phyloP scores from a whole-genome alignment of 371 early-diverging fungal species.

The Mucor circinelloides region DNA sequence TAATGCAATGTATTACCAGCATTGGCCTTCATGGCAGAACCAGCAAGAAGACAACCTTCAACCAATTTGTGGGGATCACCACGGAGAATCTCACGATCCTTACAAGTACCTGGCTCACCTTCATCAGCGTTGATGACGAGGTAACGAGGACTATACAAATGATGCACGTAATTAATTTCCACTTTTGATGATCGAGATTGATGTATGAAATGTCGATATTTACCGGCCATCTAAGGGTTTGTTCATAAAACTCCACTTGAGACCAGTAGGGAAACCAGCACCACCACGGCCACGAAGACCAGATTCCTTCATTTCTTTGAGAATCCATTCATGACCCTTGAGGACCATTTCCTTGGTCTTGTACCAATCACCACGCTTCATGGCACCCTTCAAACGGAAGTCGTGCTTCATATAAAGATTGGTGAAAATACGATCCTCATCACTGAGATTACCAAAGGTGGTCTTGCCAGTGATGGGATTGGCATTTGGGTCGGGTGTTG shows the following conservation, averaged over 20 bases:
- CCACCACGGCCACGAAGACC: conserved; percentile 98
- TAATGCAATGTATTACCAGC: conserved; percentile 60
- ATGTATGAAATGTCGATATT: not conserved
- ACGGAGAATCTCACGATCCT: conserved; percentile 98
- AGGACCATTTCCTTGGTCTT: conserved; percentile 97
- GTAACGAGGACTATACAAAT: conserved; percentile 77
- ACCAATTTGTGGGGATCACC: conserved; percentile 97
- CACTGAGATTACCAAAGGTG: conserved; percentile 77
- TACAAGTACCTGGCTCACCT: conserved; percentile 99
- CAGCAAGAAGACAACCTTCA: conserved; percentile 96
- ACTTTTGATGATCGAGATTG: not conserved
- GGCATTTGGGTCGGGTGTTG: conserved; percentile 49
- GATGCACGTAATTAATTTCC: not conserved
- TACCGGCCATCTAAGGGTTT: conserved; percentile 86
- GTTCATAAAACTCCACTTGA: conserved; percentile 99
- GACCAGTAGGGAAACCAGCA: conserved; percentile 97
- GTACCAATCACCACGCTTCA: conserved; percentile 97
- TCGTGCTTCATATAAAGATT: conserved; percentile 95
- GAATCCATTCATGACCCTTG: conserved; percentile 97
- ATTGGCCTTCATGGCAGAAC: conserved; percentile 96
- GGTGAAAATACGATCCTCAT: conserved; percentile 97
- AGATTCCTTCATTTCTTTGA: conserved; percentile 94
- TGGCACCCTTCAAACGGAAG: conserved; percentile 85
- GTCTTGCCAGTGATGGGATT: conserved; percentile 54
- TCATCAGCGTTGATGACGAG: conserved; percentile 98